Percentiles rank a stretch among this genome's conserved stretches.
Conservation (phyloP, 2,329 filamentous ascomycete species). For the Emergomyces pasteurianus region DNA sequence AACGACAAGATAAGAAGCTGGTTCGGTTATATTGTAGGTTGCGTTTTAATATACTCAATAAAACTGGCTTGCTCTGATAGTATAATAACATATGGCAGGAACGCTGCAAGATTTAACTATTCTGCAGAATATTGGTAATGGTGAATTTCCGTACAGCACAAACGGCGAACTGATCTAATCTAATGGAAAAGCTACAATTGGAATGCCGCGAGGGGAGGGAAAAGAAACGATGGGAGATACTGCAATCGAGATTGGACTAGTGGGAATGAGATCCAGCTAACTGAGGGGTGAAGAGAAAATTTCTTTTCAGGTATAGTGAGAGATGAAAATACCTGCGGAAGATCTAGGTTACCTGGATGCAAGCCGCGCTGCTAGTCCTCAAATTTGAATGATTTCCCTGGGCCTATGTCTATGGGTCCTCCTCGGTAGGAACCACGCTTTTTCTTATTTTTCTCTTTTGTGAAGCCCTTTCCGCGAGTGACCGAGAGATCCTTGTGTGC, state of each 20-base stretch:
- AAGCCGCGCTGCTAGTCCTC: conserved; percentile 51
- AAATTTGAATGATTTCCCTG: conserved; percentile 85
- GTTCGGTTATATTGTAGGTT: neutral
- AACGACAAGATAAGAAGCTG: neutral
- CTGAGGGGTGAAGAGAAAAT: neutral
- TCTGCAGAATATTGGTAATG: neutral
- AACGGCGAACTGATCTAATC: neutral
- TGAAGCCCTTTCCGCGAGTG: conserved; percentile 92
- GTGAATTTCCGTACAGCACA: neutral
- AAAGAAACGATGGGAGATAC: neutral
- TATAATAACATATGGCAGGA: neutral
- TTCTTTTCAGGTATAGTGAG: neutral
- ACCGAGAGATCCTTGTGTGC: conserved; percentile 81
- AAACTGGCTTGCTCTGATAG: neutral
- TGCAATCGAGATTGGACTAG: neutral
- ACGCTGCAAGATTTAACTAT: neutral
- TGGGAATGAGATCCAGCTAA: neutral
- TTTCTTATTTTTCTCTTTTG: conserved; percentile 99
- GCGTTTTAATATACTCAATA: neutral
- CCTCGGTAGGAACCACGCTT: conserved; percentile 84
- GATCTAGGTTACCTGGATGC: neutral
- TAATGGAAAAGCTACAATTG: neutral
- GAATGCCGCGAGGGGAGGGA: neutral
- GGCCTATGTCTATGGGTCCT: conserved; percentile 70
- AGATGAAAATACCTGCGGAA: neutral